Evolutionary conservation across 2,329 filamentous ascomycete species (phyloP).

Genomic region (Penicillium sp.): DNA sequence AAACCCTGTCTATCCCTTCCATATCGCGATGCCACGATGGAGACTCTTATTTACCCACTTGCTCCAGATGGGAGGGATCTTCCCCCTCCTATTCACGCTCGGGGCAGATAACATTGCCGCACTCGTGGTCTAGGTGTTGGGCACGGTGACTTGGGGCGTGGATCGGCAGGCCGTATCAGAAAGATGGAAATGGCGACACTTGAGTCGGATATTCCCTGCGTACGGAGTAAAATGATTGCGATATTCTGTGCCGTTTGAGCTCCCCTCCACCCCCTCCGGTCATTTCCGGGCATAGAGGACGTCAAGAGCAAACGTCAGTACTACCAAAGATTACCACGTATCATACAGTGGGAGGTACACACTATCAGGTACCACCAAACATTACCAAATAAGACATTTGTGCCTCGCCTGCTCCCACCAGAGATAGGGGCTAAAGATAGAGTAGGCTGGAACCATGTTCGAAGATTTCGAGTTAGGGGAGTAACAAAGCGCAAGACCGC

Average conservation of each 20-base stretch:
- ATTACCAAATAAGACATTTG: background rate
- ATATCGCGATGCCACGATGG: constrained; percentile 8
- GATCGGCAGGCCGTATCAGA: constrained; percentile 8
- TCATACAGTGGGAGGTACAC: no score
- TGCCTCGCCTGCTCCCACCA: background rate
- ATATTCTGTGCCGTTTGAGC: background rate
- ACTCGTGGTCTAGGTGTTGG: constrained; percentile 12
- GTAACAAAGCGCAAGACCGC: background rate
- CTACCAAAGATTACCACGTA: background rate
- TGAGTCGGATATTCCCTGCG: background rate
- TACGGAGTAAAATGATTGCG: background rate
- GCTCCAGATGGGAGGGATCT: constrained; percentile 18
- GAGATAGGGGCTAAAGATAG: constrained; percentile 1
- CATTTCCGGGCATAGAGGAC: background rate
- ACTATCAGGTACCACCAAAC: no score
- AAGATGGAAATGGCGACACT: background rate
- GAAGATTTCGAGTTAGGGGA: background rate
- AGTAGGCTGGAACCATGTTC: constrained; percentile 1
- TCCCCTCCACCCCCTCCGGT: background rate
- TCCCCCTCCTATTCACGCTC: constrained; percentile 12
- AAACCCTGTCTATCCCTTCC: constrained; percentile 14
- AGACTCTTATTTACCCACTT: constrained; percentile 13
- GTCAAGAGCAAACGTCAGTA: background rate
- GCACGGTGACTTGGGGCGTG: constrained; percentile 17
- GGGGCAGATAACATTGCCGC: constrained; percentile 12